Evolutionary conservation across 257 asterid species (phyloP).

Genomic region (Solanum etuberosum): DNA sequence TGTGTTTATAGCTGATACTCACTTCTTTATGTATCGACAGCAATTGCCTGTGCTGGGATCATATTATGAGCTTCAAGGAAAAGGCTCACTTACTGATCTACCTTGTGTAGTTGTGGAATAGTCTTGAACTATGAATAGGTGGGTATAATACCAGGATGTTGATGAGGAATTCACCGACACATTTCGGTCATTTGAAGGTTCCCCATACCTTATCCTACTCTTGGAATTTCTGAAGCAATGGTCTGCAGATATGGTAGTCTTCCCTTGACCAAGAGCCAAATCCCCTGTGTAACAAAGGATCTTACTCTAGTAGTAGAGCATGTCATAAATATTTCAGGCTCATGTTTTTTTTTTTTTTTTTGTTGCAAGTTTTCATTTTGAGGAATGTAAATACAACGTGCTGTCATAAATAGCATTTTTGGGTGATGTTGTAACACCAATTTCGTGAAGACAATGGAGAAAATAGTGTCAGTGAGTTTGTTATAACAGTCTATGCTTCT

Average conservation of each 20-base stretch:
- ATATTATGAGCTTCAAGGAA: slow-evolving; percentile 46
- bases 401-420: slow-evolving; percentile 4
- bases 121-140: slow-evolving; percentile 36
- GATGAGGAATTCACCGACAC: not conserved
- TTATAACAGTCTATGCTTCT: not conserved
- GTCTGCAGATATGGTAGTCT: slow-evolving; percentile 15
- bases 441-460: not conserved
- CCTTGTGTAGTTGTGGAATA: slow-evolving; percentile 42
- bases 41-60: slow-evolving; percentile 42
- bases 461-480: not conserved
- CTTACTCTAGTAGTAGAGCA: not conserved
- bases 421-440: not conserved
- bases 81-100: slow-evolving; percentile 36
- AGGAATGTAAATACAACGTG: slow-evolving; percentile 10
- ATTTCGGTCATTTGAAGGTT: slow-evolving; percentile 15
- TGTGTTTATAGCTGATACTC: slow-evolving; percentile 30
- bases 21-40: slow-evolving; percentile 21
- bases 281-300: not conserved
- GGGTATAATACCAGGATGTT: slow-evolving; percentile 22
- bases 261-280: slow-evolving; percentile 3
- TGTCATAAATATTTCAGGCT: not conserved
- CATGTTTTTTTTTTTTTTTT: not conserved
- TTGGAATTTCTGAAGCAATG: slow-evolving; percentile 18
- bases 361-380: slow-evolving; percentile 5
- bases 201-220: slow-evolving; percentile 14